These are phyloP conservation scores for Mallotus repandus DNA, from an alignment of 441 rosid genomes.

Conservation along the genomic window DNA sequence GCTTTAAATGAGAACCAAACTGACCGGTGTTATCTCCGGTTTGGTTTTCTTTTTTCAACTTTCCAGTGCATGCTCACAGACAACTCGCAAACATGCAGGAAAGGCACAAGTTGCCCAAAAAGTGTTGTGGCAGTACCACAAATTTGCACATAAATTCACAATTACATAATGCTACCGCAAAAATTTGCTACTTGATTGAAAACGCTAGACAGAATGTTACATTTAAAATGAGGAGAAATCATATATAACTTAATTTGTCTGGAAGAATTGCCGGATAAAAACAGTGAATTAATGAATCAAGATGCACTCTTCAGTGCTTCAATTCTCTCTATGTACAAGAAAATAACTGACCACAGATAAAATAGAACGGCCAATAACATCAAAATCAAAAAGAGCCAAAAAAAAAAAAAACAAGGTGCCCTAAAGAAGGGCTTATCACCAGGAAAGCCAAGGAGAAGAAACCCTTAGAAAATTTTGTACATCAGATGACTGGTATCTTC, in stretches of 20 bases:
- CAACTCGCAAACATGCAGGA: too few species aligned
- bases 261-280: not conserved
- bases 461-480: not conserved
- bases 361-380: constrained; percentile 6
- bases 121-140: too few species aligned
- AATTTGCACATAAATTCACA: too few species aligned
- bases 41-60: too few species aligned
- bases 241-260: not conserved
- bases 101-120: too few species aligned
- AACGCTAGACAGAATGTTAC: not conserved
- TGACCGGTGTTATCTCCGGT: too few species aligned
- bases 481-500: constrained; percentile 28
- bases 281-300: constrained; percentile 17
- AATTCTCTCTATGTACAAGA: constrained; percentile 17
- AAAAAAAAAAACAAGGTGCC: not conserved
- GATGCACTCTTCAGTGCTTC: constrained; percentile 9
- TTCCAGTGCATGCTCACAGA: too few species aligned
- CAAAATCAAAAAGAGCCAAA: not conserved
- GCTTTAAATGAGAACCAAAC: too few species aligned
- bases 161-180: too few species aligned
- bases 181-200: not conserved
- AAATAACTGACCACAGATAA: not conserved
- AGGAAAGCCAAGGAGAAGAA: constrained; percentile 6
- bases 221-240: not conserved
- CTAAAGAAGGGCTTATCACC: constrained; percentile 4